A percentile compares a stretch with the other conserved stretches of the same genome.
Conservation (phyloP, 2,329 filamentous ascomycete genomes). For the Colletotrichum orchidophilum region DNA sequence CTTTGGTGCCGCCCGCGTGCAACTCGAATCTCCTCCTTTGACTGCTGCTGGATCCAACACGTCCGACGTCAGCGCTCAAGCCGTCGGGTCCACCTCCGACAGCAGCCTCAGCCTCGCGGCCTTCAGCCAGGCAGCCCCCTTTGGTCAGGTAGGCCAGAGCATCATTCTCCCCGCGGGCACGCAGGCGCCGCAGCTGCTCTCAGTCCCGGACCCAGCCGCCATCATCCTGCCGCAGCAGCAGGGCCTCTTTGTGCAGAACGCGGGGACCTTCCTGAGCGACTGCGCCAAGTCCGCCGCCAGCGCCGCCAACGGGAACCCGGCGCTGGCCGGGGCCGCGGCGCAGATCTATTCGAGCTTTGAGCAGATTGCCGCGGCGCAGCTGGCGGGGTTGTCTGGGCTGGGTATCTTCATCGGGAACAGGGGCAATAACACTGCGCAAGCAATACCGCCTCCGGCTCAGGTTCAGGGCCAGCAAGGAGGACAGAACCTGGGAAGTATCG, state of each 20-base stretch:
- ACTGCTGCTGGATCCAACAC: conserved; percentile 9
- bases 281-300: conserved; percentile 41
- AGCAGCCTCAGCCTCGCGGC: conserved; percentile 35
- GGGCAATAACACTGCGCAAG: conserved; percentile 5
- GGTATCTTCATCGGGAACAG: conserved; percentile 17
- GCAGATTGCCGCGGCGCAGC: conserved; percentile 41
- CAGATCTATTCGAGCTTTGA: conserved; percentile 41
- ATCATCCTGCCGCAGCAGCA: conserved; percentile 48
- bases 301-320: conserved; percentile 28
- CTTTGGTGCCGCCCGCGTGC: conserved; percentile 23
- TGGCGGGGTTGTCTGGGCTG: conserved; percentile 37
- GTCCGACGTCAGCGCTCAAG: conserved; percentile 33
- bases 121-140: conserved; percentile 44
- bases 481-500: conserved; percentile 2
- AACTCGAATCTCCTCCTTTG: neutral
- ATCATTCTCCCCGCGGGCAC: conserved; percentile 47
- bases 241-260: conserved; percentile 46
- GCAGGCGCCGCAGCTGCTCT: conserved; percentile 41
- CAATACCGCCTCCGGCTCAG: neutral
- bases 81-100: conserved; percentile 27
- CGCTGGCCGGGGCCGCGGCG: conserved; percentile 9
- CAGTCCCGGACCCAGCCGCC: conserved; percentile 48
- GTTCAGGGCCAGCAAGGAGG: neutral
- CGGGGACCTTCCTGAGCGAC: conserved; percentile 44
- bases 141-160: conserved; percentile 44